Conservation (phyloP, 805 yeast genomes). For the Suhomyces sp. region DNA sequence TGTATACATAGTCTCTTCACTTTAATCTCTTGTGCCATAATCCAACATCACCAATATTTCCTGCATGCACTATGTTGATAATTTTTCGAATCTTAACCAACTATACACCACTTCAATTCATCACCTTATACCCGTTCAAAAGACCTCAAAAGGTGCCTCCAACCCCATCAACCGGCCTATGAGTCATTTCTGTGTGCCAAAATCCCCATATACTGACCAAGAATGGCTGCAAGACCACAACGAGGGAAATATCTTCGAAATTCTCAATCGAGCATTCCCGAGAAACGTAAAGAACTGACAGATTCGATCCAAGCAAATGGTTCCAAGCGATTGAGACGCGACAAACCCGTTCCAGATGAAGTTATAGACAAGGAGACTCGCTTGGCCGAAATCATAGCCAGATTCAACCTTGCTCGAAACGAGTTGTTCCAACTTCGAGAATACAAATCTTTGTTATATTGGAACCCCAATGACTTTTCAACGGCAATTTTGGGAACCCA, state of each 20-base stretch:
- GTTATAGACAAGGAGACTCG: constrained; percentile 14
- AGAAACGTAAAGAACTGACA: constrained; percentile 1
- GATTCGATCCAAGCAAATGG: not conserved
- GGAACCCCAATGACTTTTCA: constrained; percentile 53
- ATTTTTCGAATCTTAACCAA: no score
- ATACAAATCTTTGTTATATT: constrained; percentile 59
- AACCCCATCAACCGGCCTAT: no score
- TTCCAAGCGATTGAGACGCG: constrained; percentile 1
- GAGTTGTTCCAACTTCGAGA: constrained; percentile 65
- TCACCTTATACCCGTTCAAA: no score
- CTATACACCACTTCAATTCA: no score
- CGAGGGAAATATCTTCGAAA: constrained; percentile 1
- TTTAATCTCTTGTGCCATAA: no score
- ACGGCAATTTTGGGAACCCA: constrained; percentile 16
- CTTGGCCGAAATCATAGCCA: constrained; percentile 44
- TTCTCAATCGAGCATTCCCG: not conserved
- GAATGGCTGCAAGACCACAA: constrained; percentile 1
- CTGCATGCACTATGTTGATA: no score
- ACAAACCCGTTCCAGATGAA: no score
- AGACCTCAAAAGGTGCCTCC: no score
- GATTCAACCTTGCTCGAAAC: constrained; percentile 50
- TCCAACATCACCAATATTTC: no score
- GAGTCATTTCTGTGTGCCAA: no score
- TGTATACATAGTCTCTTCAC: no score
- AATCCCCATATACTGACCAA: no score